Evolutionary conservation across 2,329 filamentous ascomycete species (phyloP), one percentile per base, ranked within the genome.

Genomic region (Diaporthe destruens): DNA sequence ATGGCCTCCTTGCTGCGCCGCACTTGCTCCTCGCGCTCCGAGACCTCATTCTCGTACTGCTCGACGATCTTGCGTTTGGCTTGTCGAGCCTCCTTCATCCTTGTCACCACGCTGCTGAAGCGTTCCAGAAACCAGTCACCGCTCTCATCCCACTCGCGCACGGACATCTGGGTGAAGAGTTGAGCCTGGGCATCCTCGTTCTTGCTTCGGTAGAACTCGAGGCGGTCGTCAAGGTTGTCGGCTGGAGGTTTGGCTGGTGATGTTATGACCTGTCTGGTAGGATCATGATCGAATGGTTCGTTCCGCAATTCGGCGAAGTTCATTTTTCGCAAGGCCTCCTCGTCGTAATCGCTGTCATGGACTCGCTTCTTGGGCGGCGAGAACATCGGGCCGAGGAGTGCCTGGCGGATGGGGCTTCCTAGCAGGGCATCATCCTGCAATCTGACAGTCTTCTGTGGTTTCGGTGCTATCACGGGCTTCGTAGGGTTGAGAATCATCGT

Each of bases 71-170:
- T 79, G 63, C 89, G 84, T 80, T 89, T 90, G 18, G 80, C 80
- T 72, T 83, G 83, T 12, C 89, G 84, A 25, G 86, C 83, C 66
- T 85, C 82, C 72, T 84, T 85, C 74, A 90, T 78, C 68, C 80
- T 82, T 73, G 83, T 80, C 78, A 89, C 84, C 54, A 90, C 80
- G 3, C 81, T 81, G 9, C 84, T 80, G 74, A 91, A 90, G 74
- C 85, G 86, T 55, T 85, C 84, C 29, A 89, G 81, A 71, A 91
- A 89, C 89, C 89, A 91, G 75, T 90, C 88, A 6, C 89, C 89
- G 1, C 88, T 85, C 18, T 85, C 82, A 75, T 91, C 88, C 89
- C 89, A 91, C 69, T 90, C 89, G 20, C 84, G 81, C 18, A 90
- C 82, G 1, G 85, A 80, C 84, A 90, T 87, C 68, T 83, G 83